These are phyloP conservation scores for Gossypium schwendimanii DNA, from an alignment of 441 rosid species.

Conservation along the genomic window DNA sequence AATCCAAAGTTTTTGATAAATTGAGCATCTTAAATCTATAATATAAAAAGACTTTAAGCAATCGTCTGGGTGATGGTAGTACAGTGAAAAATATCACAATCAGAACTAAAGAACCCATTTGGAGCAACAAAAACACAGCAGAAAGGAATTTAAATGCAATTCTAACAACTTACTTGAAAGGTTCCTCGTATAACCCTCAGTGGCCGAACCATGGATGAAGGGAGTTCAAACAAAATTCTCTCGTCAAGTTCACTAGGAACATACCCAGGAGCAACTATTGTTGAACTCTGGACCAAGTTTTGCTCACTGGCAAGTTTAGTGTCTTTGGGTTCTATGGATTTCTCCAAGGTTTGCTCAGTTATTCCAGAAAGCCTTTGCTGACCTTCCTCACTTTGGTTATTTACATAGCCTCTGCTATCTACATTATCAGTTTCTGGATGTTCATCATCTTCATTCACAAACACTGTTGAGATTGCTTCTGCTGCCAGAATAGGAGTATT, in stretches of 20 bases:
- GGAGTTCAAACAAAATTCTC: constrained; percentile 86
- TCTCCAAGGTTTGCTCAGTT: constrained; percentile 45
- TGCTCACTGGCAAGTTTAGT: constrained; percentile 43
- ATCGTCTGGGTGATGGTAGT: not conserved
- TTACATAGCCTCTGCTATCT: constrained; percentile 39
- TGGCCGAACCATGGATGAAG: constrained; percentile 96
- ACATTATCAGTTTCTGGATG: constrained; percentile 56
- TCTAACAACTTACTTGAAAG: constrained; percentile 64
- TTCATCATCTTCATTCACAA: constrained; percentile 76
- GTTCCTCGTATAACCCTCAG: constrained; percentile 82
- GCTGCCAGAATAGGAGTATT: constrained; percentile 73
- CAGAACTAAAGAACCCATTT: constrained; percentile 6
- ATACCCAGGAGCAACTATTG: constrained; percentile 77
- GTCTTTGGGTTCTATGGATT: constrained; percentile 42
- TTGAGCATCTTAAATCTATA: not conserved
- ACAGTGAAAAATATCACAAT: not conserved
- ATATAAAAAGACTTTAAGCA: not conserved
- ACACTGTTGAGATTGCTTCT: constrained; percentile 78
- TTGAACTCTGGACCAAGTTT: constrained; percentile 44
- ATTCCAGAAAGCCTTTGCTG: constrained; percentile 39
- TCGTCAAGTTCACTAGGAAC: constrained; percentile 88
- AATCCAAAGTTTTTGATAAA: constrained; percentile 1
- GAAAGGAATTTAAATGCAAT: not conserved
- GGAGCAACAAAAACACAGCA: constrained; percentile 1
- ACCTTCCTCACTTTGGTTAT: constrained; percentile 38